Evolutionary conservation across 1,284 basidiomycete genomes (phyloP).

Genomic region (Termitomyces sp.): DNA sequence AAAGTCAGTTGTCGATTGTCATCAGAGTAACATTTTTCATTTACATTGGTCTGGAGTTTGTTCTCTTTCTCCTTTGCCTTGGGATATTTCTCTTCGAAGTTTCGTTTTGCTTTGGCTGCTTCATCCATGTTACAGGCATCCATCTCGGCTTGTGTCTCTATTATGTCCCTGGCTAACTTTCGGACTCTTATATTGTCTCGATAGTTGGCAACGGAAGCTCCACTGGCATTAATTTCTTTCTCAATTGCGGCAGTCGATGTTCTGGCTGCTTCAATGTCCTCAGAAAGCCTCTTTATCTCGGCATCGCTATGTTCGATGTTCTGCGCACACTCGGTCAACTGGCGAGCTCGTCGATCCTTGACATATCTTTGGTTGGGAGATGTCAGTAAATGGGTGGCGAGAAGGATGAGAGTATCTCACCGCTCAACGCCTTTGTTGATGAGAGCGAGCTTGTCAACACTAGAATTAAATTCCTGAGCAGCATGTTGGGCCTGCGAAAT

Average conservation of each 20-base stretch:
- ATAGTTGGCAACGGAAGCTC: constrained; percentile 67
- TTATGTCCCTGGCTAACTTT: constrained; percentile 64
- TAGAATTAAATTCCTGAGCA: constrained; percentile 64
- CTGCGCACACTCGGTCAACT: constrained; percentile 58
- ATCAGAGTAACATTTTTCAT: constrained; percentile 20
- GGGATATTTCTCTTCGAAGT: constrained; percentile 81
- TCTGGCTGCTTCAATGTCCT: constrained; percentile 51
- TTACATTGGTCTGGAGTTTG: constrained; percentile 65
- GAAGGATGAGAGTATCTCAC: constrained; percentile 30
- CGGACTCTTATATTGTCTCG: constrained; percentile 84
- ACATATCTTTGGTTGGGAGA: constrained; percentile 53
- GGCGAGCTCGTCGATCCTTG: constrained; percentile 59
- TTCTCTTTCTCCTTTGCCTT: constrained; percentile 69
- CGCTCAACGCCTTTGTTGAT: constrained; percentile 61
- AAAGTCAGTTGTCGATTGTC: constrained; percentile 7
- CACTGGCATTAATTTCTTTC: constrained; percentile 71
- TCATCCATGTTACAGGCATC: constrained; percentile 75
- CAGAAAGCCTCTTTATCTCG: constrained; percentile 52
- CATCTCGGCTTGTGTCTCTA: constrained; percentile 68
- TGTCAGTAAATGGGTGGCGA: neutral
- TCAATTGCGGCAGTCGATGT: constrained; percentile 52
- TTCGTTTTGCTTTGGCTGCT: constrained; percentile 73
- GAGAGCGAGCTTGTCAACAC: constrained; percentile 56
- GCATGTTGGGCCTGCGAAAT: constrained; percentile 48
- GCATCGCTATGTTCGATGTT: constrained; percentile 57